A percentile compares a stretch with the other conserved stretches of the same genome.
phyloP scores from a whole-genome alignment of 371 early-diverging fungal species.

The Batrachochytrium dendrobatidis region DNA sequence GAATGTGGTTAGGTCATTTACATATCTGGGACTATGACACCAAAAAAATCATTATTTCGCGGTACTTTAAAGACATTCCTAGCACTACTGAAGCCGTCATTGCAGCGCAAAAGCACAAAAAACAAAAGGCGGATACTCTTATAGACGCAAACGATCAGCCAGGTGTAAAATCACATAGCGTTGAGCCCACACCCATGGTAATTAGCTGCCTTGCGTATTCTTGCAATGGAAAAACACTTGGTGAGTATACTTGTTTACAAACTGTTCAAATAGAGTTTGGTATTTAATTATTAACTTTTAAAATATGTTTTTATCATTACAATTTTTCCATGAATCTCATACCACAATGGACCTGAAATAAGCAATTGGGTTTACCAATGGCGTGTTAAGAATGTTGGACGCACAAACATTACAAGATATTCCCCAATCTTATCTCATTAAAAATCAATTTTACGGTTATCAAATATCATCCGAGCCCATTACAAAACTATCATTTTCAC shows the following conservation, averaged over 20 bases:
- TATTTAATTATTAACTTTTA: neutral
- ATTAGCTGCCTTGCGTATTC: constrained; percentile 5
- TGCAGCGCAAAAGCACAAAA: neutral
- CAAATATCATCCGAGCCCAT: constrained; percentile 18
- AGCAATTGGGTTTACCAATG: constrained; percentile 38
- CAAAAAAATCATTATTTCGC: constrained; percentile 16
- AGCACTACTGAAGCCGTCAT: neutral
- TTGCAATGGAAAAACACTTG: constrained; percentile 4
- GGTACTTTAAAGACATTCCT: constrained; percentile 22
- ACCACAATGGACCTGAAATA: neutral
- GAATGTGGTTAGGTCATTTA: constrained; percentile 21
- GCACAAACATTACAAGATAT: constrained; percentile 27
- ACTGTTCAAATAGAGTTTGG: neutral
- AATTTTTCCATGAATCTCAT: neutral
- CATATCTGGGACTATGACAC: constrained; percentile 34
- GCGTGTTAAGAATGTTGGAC: constrained; percentile 27
- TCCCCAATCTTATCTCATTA: constrained; percentile 8
- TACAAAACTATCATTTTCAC: constrained; percentile 19
- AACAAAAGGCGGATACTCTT: neutral
- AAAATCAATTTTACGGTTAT: constrained; percentile 12
- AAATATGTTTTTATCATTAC: neutral
- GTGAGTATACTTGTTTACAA: neutral
- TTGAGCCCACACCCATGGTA: neutral
- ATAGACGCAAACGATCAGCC: neutral
- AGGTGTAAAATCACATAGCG: neutral